A percentile compares a stretch with the other conserved stretches of the same genome.
Conservation (phyloP, 768 basidiomycete genomes). For the Hypholoma sublateritium region DNA sequence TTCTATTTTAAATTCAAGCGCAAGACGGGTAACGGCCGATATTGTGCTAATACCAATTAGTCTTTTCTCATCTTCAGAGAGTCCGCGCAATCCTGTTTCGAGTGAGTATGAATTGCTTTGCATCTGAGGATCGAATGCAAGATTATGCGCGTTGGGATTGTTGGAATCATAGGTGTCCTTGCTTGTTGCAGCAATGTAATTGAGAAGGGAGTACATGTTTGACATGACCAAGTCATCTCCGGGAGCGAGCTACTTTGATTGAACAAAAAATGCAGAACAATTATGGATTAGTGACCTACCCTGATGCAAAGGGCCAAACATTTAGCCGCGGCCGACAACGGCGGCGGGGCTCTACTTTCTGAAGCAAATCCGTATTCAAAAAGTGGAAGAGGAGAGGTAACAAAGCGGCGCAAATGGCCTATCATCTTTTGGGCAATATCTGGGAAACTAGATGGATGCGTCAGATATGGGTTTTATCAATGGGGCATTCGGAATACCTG, state of each 20-base stretch:
- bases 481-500: conserved; percentile 49
- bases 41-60: conserved; percentile 90
- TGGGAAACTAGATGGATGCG: conserved; percentile 59
- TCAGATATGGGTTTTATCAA: neutral
- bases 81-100: conserved; percentile 62
- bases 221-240: conserved; percentile 91
- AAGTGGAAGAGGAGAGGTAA: conserved; percentile 83
- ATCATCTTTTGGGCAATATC: conserved; percentile 75
- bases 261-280: conserved; percentile 2
- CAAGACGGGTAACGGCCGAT: conserved; percentile 84
- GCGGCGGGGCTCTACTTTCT: conserved; percentile 72
- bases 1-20: conserved; percentile 82
- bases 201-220: conserved; percentile 94
- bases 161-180: conserved; percentile 66
- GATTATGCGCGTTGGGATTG: conserved; percentile 39
- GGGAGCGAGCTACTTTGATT: conserved; percentile 60
- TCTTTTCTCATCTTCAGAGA: conserved; percentile 82
- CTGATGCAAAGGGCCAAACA: conserved; percentile 89
- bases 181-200: conserved; percentile 84
- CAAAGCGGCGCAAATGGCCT: conserved; percentile 79
- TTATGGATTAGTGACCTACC: conserved; percentile 37
- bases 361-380: conserved; percentile 85
- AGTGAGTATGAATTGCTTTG: conserved; percentile 53
- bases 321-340: conserved; percentile 83
- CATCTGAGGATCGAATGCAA: conserved; percentile 39